Evolutionary conservation across 768 basidiomycete genomes (phyloP), one percentile per base, ranked within the genome.

Genomic region (Hydnomerulius pinastri): DNA sequence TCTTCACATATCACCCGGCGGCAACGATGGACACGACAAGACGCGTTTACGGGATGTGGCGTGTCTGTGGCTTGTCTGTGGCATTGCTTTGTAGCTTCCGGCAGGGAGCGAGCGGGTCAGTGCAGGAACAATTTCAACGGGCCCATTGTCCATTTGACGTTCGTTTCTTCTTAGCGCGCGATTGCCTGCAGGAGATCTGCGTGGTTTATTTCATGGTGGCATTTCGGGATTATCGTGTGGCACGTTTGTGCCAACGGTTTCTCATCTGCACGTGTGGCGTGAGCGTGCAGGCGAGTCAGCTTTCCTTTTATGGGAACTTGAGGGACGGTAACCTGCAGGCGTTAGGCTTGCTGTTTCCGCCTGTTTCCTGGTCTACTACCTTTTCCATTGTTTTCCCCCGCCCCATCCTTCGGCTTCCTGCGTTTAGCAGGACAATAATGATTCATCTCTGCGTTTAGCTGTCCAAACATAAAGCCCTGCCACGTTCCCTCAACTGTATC

Each of bases 401-500:
- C 50, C 55, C 47, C 59, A 17, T 17, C 57, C 56, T 60, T 70
- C 63, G 58, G 48, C 35, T 41, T 37, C 43, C 50, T 51, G 43
- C 50, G 48, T 28, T 43, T 32, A 44, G 49, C 21, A 38, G 44
- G 37, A 57, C 55, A 56, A 57, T 59, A 53, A 66, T 62, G 64
- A 37, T 50, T 51, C 33, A 35, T 56, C 54, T 25, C 42, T 61
- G 43, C 51, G 49, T 53, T 53, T 60, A 54, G 39, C 35, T 58
- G 47, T 27, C 44, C 50, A 58, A 65, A 52, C 58, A 63, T 65
- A 65, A 68, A 67, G 53, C 58, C 62, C 57, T 45, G 18, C 44
- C 55, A 41, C 59, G 59, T 62, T 66, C 65, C 60, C 62, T 60
- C 62, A 59, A 55, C 64, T 70, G 63, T 73, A 67, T 70, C 67